Evolutionary conservation across 495 filamentous ascomycete species (phyloP).

Genomic region (Amorphotheca resinae): DNA sequence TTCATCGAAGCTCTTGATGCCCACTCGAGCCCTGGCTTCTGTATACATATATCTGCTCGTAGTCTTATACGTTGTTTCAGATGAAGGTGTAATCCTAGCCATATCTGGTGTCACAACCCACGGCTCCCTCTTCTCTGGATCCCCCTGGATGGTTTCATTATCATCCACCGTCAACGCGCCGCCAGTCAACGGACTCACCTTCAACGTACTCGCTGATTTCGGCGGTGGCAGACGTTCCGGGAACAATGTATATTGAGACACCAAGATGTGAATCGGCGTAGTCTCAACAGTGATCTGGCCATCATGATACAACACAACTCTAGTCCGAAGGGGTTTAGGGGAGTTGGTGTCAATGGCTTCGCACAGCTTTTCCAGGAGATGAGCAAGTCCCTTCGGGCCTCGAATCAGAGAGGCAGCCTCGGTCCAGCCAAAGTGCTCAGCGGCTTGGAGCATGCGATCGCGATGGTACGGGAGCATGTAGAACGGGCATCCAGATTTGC

Average conservation of each 20-base stretch:
- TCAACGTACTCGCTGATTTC: not conserved
- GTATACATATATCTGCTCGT: slow-evolving; percentile 54
- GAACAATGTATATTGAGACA: slow-evolving; percentile 40
- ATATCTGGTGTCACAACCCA: slow-evolving; percentile 47
- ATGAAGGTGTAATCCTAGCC: slow-evolving; percentile 36
- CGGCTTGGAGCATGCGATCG: slow-evolving; percentile 65
- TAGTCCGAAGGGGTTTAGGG: slow-evolving; percentile 31
- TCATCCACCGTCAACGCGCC: slow-evolving; percentile 8
- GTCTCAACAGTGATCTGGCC: slow-evolving; percentile 40
- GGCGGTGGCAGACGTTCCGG: slow-evolving; percentile 24
- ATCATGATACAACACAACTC: slow-evolving; percentile 36
- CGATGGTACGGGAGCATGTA: slow-evolving; percentile 78
- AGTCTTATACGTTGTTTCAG: slow-evolving; percentile 67
- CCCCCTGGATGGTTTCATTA: slow-evolving; percentile 9
- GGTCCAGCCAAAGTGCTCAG: slow-evolving; percentile 53
- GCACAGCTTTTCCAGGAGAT: slow-evolving; percentile 10
- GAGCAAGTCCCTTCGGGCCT: slow-evolving; percentile 31
- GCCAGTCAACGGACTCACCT: slow-evolving; percentile 16
- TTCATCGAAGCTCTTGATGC: slow-evolving; percentile 38
- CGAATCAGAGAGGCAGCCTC: slow-evolving; percentile 28
- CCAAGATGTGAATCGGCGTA: slow-evolving; percentile 29
- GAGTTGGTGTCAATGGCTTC: slow-evolving; percentile 11
- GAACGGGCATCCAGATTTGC: slow-evolving; percentile 43
- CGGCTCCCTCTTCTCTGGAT: slow-evolving; percentile 20
- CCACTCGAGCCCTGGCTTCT: slow-evolving; percentile 42